Evolutionary conservation across 1,284 basidiomycete genomes (phyloP), one percentile per base, ranked within the genome.

Genomic region (Papiliotrema terrestris): DNA sequence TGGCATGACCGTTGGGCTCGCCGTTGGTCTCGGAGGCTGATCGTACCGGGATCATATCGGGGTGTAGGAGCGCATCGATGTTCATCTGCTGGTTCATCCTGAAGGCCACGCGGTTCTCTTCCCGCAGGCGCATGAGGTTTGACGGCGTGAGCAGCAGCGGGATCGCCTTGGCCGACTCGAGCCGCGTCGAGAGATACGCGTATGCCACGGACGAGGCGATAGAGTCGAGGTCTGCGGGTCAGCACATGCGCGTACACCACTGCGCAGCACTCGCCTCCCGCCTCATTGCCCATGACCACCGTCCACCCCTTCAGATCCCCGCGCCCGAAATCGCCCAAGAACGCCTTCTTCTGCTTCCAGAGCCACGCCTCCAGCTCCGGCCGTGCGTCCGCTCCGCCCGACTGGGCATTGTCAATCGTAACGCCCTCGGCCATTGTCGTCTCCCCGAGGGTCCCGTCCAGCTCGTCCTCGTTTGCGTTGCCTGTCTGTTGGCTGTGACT

Each of bases 281-380:
- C 89, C 75, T 95, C 91, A 69, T 96, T 95, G 1, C 92, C 92
- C 83, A 91, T 89, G 0, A 85, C 86, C 5, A 94, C 80, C 0
- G 83, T 86, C 91, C 91, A 96, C 43, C 85, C 82, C 9, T 68
- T 64, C 13, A 69, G 81, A 51, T 76, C 77, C 0, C 79, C 81
- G 1, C 64, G 63, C 8, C 72, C 58, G 5, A 84, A 58, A 36
- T 80, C 82, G 2, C 63, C 63, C 49, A 84, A 56, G 62, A 84
- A 85, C 3, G 61, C 62, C n/a, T 72, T 62, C 57, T 81, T 82
- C 59, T 76, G 79, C 26, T 67, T 63, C 48, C 52, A 41, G 37
- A 80, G 63, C 60, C 79, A 82, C 1, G 69, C 68, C 6, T 70
- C 76, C 22, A 79, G 63, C 49, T 62, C 57, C 6, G 56, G 48